phyloP scores from a whole-genome alignment of 1,284 basidiomycete genomes.

The Sphagnurus paluster region DNA sequence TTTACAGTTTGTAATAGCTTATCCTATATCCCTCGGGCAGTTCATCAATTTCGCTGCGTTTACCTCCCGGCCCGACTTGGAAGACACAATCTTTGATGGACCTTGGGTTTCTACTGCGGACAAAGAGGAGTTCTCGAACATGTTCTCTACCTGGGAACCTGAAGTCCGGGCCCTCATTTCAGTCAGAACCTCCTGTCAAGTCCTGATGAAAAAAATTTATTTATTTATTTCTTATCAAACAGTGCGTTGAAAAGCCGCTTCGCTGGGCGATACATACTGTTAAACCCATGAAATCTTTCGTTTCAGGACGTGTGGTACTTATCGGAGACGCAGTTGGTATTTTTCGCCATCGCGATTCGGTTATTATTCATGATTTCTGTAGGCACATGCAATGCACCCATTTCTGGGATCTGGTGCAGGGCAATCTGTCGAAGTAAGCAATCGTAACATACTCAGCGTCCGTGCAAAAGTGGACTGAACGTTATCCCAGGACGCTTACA shows the following conservation, averaged over 20 bases:
- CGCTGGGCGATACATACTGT: constrained; percentile 46
- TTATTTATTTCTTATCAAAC: neutral
- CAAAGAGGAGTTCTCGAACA: constrained; percentile 33
- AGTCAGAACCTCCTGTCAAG: constrained; percentile 35
- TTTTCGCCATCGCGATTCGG: constrained; percentile 2
- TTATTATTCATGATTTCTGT: constrained; percentile 8
- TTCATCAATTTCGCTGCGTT: constrained; percentile 51
- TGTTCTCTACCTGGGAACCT: constrained; percentile 48
- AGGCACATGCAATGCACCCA: constrained; percentile 55
- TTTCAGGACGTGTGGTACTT: constrained; percentile 37
- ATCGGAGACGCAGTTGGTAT: constrained; percentile 45
- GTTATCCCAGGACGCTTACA: constrained; percentile 47
- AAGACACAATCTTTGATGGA: constrained; percentile 41
- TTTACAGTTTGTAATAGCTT: constrained; percentile 46
- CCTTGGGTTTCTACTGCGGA: constrained; percentile 41
- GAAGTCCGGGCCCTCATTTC: constrained; percentile 45
- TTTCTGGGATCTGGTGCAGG: constrained; percentile 55
- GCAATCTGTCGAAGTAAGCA: constrained; percentile 51
- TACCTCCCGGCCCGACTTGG: constrained; percentile 37
- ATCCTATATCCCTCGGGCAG: constrained; percentile 46
- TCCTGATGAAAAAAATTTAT: too few species aligned
- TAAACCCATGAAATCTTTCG: constrained; percentile 37
- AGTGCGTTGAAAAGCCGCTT: constrained; percentile 44
- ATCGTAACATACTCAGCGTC: neutral
- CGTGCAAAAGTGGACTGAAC: neutral